Conservation (phyloP, 768 basidiomycete species). For the Tricholoma furcatifolium region DNA sequence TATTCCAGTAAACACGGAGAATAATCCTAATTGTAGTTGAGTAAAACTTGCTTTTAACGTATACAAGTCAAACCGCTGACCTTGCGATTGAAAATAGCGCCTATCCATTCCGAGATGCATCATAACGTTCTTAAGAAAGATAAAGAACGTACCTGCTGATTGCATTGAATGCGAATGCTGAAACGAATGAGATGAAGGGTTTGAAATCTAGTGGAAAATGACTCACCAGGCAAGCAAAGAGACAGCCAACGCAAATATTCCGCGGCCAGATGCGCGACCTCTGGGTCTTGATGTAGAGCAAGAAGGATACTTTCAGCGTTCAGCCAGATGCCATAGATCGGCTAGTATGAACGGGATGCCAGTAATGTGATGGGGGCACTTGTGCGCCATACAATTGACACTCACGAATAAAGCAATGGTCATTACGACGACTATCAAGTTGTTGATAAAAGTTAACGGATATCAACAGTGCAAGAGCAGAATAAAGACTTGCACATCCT, state of each 20-base stretch:
- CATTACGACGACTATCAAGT: conserved; percentile 1
- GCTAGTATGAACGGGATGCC: too few relatives aligned
- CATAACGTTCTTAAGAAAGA: neutral
- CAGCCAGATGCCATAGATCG: neutral
- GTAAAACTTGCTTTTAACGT: neutral
- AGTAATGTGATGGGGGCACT: too few relatives aligned
- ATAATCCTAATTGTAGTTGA: conserved; percentile 49
- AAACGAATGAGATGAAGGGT: neutral
- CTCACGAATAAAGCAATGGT: neutral
- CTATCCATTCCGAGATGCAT: neutral
- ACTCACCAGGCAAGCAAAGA: conserved; percentile 3
- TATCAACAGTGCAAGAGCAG: neutral
- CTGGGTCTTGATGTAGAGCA: conserved; percentile 5
- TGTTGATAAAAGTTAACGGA: neutral
- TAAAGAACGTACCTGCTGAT: conserved; percentile 1
- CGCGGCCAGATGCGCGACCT: conserved; percentile 2
- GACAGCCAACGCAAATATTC: conserved; percentile 6
- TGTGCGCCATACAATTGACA: neutral
- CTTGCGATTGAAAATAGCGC: conserved; percentile 13
- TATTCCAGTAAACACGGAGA: conserved; percentile 80
- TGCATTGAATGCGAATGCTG: neutral
- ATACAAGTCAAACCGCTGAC: too few relatives aligned
- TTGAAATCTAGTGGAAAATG: neutral
- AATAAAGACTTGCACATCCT: conserved; percentile 42
- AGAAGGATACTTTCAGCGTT: conserved; percentile 5